These are phyloP conservation scores for Ascoidea tarda DNA, from an alignment of 805 yeast genomes.

Conservation along the genomic window DNA sequence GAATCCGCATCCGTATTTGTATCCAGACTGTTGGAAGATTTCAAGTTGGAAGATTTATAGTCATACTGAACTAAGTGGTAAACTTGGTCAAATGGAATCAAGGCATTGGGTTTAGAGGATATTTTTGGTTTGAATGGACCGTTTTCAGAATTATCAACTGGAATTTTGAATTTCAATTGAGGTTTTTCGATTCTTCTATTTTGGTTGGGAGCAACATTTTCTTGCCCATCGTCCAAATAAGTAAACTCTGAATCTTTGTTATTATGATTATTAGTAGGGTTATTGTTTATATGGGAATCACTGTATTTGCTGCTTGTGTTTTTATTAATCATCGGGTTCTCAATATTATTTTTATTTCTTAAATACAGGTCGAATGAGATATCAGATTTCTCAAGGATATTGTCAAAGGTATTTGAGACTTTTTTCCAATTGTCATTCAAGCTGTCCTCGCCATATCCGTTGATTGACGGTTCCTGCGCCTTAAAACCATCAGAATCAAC, in stretches of 20 bases:
- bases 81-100: constrained; percentile 40
- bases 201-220: constrained; percentile 11
- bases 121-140: constrained; percentile 71
- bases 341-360: constrained; percentile 5
- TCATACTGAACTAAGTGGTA: constrained; percentile 20
- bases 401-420: constrained; percentile 50
- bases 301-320: constrained; percentile 1
- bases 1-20: constrained; percentile 10
- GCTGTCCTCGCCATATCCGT: constrained; percentile 23
- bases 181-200: constrained; percentile 43
- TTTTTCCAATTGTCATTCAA: constrained; percentile 43
- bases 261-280: background rate
- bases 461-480: constrained; percentile 5
- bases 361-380: constrained; percentile 38
- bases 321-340: constrained; percentile 9
- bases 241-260: constrained; percentile 17
- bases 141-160: constrained; percentile 54
- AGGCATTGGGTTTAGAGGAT: constrained; percentile 56
- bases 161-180: constrained; percentile 40
- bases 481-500: constrained; percentile 18
- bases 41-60: constrained; percentile 12
- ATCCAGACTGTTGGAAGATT: too few relatives aligned
- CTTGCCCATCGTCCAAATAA: constrained; percentile 33
- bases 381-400: constrained; percentile 65
- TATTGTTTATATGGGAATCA: background rate